Base-by-base conservation (phyloP, 352 stramenopile genomes). In the Pythium pyrilobum region DNA sequence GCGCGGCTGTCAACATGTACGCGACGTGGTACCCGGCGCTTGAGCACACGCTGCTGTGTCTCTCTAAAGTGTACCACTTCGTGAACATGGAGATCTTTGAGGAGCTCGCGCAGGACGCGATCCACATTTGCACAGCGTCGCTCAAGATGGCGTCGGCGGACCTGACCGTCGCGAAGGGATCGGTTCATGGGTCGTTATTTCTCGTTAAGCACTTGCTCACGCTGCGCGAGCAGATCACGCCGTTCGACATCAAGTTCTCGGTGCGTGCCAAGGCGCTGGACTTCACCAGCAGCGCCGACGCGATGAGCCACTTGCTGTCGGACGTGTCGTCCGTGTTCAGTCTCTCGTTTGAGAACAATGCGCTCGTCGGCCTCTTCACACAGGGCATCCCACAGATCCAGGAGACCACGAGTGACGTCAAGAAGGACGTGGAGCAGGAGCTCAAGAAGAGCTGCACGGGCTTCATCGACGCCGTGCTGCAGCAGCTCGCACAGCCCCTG, bases 21-120 rank as follows among this genome's bases (percentile, higher is more conserved):
- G 74, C 81, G 7, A 90, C 80, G 16, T 94, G 83, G 83, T 94
- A 92, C 59, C 83, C 83, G 12, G 68, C 83, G 16, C 69, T 94
- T 1, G 81, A 94, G 64, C 77, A 87, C 57, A 94, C 83, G 12
- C 46, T 94, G n/a, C 67, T 88, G 51, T 91, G 79, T 57, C 49
- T 94, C n/a, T 92, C 83, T 23, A 89, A 91, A 54, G 75, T 89
- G 9, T 94, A 94, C 55, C 81, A 83, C 39, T 90, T 83, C 29
- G 72, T 94, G 25, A 87, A 93, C 56, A 87, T 84, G 66, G 74
- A 91, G 46, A 91, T 94, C 41, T 94, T 94, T 31, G 79, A 91
- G 55, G 81, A 92, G 24, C 62, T 94, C 24, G 83, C 83, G 1
- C 83, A 92, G 54, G 83, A 94, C 21, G 83, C 81, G 10, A 90